Evolutionary conservation across 768 basidiomycete genomes (phyloP).

Genomic region (Amanita muscaria): DNA sequence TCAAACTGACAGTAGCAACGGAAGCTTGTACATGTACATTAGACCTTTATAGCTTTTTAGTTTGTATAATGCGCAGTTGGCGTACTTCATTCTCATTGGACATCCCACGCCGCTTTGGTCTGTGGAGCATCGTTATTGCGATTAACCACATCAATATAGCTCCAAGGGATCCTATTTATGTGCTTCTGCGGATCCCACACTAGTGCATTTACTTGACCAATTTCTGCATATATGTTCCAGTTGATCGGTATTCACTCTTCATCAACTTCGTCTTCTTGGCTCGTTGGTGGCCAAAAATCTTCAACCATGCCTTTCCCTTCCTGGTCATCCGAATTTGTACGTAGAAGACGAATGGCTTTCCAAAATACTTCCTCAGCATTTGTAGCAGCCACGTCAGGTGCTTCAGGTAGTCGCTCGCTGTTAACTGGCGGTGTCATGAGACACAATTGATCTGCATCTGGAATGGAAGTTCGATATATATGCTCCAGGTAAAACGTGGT

Average conservation of each 20-base stretch:
- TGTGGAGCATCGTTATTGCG: not conserved
- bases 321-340: constrained; percentile 3
- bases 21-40: too few species aligned
- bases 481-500: constrained; percentile 46
- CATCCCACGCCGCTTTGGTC: not conserved
- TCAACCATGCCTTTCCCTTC: constrained; percentile 16
- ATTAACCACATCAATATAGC: not conserved
- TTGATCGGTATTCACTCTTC: too few species aligned
- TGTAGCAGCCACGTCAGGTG: constrained; percentile 46
- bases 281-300: constrained; percentile 31
- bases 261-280: constrained; percentile 23
- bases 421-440: constrained; percentile 19
- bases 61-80: too few species aligned
- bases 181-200: too few species aligned
- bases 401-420: constrained; percentile 35
- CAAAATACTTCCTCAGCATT: constrained; percentile 54
- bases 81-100: too few species aligned
- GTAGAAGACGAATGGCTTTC: constrained; percentile 27
- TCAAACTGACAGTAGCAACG: too few species aligned
- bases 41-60: too few species aligned
- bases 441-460: constrained; percentile 6
- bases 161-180: too few species aligned
- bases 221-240: too few species aligned
- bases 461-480: constrained; percentile 19
- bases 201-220: too few species aligned